A percentile compares a stretch with the other conserved stretches of the same genome.
Conservation (phyloP, 2,329 filamentous ascomycete species). For the Pestalotiopsis sp. region DNA sequence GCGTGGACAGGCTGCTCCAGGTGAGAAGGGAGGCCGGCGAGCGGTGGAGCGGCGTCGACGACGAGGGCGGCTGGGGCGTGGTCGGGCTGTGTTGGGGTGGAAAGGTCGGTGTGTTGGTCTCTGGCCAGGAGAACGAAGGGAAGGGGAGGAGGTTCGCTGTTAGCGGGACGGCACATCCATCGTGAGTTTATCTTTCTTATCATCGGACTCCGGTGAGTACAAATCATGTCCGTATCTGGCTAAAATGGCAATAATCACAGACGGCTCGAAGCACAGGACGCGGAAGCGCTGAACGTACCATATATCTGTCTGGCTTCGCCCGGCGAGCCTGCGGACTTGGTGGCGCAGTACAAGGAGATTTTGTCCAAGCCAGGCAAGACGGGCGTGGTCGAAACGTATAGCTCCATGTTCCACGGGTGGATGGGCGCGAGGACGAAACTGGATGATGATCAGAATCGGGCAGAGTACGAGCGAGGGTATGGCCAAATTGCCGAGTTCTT, state of each 20-base stretch:
- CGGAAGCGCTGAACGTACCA: conserved; percentile 42
- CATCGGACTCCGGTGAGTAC: not conserved
- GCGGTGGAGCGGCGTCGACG: conserved; percentile 36
- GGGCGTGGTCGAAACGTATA: conserved; percentile 48
- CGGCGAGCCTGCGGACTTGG: conserved; percentile 44
- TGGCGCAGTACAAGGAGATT: conserved; percentile 43
- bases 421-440: conserved; percentile 55
- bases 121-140: conserved; percentile 35
- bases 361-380: conserved; percentile 39
- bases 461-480: conserved; percentile 51
- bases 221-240: not conserved
- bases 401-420: conserved; percentile 56
- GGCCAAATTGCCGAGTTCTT: conserved; percentile 44
- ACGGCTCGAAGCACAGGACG: conserved; percentile 40
- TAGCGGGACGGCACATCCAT: conserved; percentile 32
- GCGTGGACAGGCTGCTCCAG: conserved; percentile 29
- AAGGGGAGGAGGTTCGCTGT: conserved; percentile 35
- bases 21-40: conserved; percentile 31
- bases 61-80: conserved; percentile 39
- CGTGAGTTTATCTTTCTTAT: conserved; percentile 18
- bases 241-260: conserved; percentile 14
- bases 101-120: conserved; percentile 40
- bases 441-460: conserved; percentile 41
- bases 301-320: conserved; percentile 51
- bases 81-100: conserved; percentile 54